Evolutionary conservation across 805 yeast species (phyloP).

Genomic region (Candida golubevii): DNA sequence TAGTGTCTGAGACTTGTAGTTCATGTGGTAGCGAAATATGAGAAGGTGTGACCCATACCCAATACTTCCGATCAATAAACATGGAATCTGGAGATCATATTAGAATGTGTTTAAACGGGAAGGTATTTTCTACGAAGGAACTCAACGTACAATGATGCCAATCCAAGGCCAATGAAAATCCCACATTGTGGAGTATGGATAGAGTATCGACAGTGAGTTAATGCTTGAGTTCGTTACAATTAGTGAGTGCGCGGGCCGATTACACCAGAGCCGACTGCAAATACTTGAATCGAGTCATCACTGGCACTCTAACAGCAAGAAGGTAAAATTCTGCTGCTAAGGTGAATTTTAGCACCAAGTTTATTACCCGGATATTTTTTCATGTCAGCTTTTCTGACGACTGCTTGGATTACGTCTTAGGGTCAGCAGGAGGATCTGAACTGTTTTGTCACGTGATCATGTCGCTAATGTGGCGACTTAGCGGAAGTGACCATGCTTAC

Average conservation of each 20-base stretch:
- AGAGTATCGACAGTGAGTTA: too few species aligned
- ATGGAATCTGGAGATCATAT: conserved; percentile 50
- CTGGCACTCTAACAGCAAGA: too few species aligned
- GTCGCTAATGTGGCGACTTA: conserved; percentile 8
- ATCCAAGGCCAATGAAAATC: conserved; percentile 19
- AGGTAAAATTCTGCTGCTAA: too few species aligned
- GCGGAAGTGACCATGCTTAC: not conserved
- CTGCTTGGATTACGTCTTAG: too few species aligned
- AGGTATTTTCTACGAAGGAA: not conserved
- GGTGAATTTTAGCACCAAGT: too few species aligned
- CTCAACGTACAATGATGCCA: conserved; percentile 15
- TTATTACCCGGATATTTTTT: too few species aligned
- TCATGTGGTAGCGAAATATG: conserved; percentile 45
- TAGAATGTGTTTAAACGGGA: not conserved
- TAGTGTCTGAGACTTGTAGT: conserved; percentile 36
- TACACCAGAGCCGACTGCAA: too few species aligned
- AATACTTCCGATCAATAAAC: conserved; percentile 47
- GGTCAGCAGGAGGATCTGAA: too few species aligned
- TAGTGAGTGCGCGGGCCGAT: too few species aligned
- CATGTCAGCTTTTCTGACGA: too few species aligned
- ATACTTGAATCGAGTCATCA: too few species aligned
- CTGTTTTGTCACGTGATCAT: conserved; percentile 4
- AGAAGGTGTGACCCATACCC: conserved; percentile 63
- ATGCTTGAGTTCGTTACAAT: too few species aligned
- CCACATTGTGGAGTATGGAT: conserved; percentile 10